Evolutionary conservation across 306 rosid species (phyloP).

Genomic region (Alnus rubra): DNA sequence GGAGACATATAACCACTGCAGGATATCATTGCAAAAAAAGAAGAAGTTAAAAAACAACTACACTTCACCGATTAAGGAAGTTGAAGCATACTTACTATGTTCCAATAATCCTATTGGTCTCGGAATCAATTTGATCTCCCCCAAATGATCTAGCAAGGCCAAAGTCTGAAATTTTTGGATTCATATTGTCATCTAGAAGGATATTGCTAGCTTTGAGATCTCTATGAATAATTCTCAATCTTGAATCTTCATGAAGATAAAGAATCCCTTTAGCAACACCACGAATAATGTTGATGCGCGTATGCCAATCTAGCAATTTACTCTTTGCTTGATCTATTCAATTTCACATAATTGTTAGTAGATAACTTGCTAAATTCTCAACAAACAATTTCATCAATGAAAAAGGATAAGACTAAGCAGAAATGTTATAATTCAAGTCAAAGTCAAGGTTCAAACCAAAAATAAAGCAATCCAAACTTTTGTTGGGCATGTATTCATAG

Average conservation of each 20-base stretch:
- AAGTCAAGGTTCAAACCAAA: constrained; percentile 28
- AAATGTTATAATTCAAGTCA: neutral
- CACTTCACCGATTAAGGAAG: neutral
- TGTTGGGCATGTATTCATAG: constrained; percentile 42
- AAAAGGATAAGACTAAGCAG: neutral
- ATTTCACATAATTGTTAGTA: neutral
- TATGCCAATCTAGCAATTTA: constrained; percentile 23
- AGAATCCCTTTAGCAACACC: constrained; percentile 37
- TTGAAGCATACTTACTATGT: constrained; percentile 45
- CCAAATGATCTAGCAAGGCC: constrained; percentile 53
- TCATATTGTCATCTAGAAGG: constrained; percentile 48
- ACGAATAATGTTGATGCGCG: constrained; percentile 25
- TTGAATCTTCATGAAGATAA: constrained; percentile 33
- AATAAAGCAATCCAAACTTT: constrained; percentile 44
- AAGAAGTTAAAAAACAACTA: neutral
- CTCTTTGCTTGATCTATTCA: constrained; percentile 1
- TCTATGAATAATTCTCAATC: constrained; percentile 34
- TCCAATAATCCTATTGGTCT: constrained; percentile 50
- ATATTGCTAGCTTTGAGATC: constrained; percentile 58
- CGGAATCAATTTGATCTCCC: constrained; percentile 43
- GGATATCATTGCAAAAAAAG: neutral
- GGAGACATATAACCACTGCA: constrained; percentile 58
- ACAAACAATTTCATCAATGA: neutral
- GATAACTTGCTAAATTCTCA: neutral
- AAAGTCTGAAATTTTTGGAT: constrained; percentile 64